A percentile compares a stretch with the other conserved stretches of the same genome.
Evolutionary conservation across 2,329 filamentous ascomycete species (phyloP).

Genomic region (Septoria linicola): DNA sequence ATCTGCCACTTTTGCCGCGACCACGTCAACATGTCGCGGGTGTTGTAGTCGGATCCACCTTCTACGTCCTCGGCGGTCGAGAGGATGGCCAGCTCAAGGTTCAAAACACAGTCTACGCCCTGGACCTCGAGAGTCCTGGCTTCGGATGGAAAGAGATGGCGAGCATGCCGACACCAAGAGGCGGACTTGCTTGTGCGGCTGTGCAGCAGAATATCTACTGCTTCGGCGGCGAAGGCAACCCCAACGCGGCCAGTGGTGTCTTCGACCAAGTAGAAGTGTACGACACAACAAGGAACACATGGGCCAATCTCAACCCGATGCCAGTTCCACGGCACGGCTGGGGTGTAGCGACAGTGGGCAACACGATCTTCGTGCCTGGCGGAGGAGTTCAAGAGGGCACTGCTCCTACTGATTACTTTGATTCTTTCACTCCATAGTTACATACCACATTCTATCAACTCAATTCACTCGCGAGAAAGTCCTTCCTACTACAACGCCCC

Average conservation of each 20-base stretch:
- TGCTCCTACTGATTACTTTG: slow-evolving; percentile 8
- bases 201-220: slow-evolving; percentile 8
- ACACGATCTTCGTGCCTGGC: slow-evolving; percentile 14
- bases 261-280: slow-evolving; percentile 12
- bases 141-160: slow-evolving; percentile 9
- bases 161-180: slow-evolving; percentile 13
- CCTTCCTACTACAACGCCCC: not conserved
- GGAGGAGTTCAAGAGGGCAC: slow-evolving; percentile 14
- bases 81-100: slow-evolving; percentile 12
- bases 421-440: slow-evolving; percentile 6
- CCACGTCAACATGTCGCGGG: slow-evolving; percentile 16
- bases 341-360: slow-evolving; percentile 5
- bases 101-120: slow-evolving; percentile 9
- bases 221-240: slow-evolving; percentile 15
- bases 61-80: slow-evolving; percentile 13
- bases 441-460: not conserved
- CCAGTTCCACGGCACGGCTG: slow-evolving; percentile 14
- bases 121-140: slow-evolving; percentile 1
- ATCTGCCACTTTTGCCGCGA: slow-evolving; percentile 10
- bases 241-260: not conserved
- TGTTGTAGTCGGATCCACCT: slow-evolving; percentile 6
- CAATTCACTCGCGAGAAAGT: not conserved
- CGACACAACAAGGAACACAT: slow-evolving; percentile 9
- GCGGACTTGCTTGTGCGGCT: slow-evolving; percentile 13
- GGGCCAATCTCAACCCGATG: slow-evolving; percentile 5